These are phyloP conservation scores for Trichoderma simmonsii DNA, from an alignment of 2,329 filamentous ascomycete genomes.

Conservation along the genomic window DNA sequence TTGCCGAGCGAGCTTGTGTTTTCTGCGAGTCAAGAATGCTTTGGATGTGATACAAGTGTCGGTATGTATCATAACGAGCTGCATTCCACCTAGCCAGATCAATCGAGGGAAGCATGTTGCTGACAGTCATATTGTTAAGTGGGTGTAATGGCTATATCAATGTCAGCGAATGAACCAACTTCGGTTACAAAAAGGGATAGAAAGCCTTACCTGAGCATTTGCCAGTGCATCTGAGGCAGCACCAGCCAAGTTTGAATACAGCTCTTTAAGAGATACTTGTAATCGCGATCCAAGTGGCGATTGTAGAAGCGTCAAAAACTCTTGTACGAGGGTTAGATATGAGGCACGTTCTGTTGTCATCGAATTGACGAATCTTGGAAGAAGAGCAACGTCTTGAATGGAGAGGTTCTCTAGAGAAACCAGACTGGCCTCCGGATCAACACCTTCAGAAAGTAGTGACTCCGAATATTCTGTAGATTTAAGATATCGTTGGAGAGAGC, in stretches of 20 bases:
- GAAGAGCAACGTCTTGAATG: conserved; percentile 42
- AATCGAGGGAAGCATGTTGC: conserved; percentile 41
- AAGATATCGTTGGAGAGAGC: conserved; percentile 47
- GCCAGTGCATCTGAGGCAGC: conserved; percentile 30
- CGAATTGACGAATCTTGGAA: conserved; percentile 34
- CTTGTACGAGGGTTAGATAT: conserved; percentile 23
- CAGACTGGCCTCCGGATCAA: conserved; percentile 29
- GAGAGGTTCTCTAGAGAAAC: conserved; percentile 48
- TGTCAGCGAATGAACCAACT: conserved; percentile 2
- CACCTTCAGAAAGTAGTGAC: conserved; percentile 24
- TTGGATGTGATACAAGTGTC: conserved; percentile 43
- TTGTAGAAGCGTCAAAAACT: conserved; percentile 32
- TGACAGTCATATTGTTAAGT: conserved; percentile 55
- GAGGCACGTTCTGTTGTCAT: conserved; percentile 18
- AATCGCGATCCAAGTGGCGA: conserved; percentile 31
- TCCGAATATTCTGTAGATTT: conserved; percentile 34
- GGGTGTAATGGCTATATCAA: conserved; percentile 53
- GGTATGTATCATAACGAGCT: conserved; percentile 49
- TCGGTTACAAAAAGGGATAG: not conserved
- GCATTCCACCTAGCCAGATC: conserved; percentile 48
- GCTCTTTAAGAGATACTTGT: conserved; percentile 33
- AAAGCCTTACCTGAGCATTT: conserved; percentile 43
- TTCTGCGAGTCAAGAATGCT: conserved; percentile 42
- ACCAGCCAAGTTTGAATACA: conserved; percentile 36
- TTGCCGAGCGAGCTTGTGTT: conserved; percentile 42